Evolutionary conservation across 495 filamentous ascomycete genomes (phyloP).

Genomic region (Neurospora sp.): DNA sequence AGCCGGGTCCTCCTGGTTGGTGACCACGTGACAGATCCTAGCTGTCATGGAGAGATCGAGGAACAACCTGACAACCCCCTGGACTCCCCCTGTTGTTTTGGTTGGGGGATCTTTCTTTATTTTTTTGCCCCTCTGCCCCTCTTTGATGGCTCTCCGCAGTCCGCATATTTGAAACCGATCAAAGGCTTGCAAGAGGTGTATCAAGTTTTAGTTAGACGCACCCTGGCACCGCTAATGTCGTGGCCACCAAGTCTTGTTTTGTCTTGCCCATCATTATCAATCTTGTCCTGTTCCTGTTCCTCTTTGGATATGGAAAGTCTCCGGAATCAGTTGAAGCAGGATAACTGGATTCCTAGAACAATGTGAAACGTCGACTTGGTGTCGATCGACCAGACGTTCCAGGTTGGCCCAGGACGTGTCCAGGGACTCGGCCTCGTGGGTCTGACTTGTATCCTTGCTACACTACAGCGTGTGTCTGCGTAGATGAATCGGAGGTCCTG

Average conservation of each 20-base stretch:
- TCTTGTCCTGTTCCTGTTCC: not conserved
- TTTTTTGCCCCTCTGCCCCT: not conserved
- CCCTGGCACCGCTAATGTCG: not conserved
- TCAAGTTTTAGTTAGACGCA: not conserved
- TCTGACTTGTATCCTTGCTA: not conserved
- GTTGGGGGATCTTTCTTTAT: not conserved
- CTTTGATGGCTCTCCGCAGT: not conserved
- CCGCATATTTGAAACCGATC: not conserved
- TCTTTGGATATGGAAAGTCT: not conserved
- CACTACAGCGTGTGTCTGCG: not conserved
- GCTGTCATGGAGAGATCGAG: not conserved
- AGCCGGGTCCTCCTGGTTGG: not conserved
- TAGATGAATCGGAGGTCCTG: not conserved
- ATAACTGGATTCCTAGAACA: not conserved
- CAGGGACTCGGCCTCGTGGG: not conserved
- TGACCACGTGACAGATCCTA: not conserved
- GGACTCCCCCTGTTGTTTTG: not conserved
- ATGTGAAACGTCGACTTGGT: not conserved
- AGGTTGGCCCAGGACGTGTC: not conserved
- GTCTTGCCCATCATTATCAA: not conserved
- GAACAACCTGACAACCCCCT: not conserved
- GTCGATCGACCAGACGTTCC: not conserved
- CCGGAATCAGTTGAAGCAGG: not conserved
- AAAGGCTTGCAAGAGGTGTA: not conserved
- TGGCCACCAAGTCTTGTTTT: not conserved